These are phyloP conservation scores for Tetrapisispora arboricola DNA, from an alignment of 805 yeast genomes.

Conservation along the genomic window DNA sequence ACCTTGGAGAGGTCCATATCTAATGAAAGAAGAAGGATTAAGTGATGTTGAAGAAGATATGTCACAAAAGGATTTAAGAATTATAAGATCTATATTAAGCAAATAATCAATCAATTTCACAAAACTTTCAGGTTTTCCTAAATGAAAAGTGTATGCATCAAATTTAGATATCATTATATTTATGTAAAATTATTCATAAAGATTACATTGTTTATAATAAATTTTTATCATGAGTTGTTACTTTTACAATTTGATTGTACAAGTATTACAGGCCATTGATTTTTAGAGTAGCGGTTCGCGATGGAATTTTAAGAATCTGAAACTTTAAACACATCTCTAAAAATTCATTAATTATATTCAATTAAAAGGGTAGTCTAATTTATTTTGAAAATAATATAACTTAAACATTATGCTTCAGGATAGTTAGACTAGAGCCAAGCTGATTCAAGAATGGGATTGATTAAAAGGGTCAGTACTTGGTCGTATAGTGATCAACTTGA, in stretches of 20 bases:
- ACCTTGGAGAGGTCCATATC: conserved; percentile 23
- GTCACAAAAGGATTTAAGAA: conserved; percentile 1
- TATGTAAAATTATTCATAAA: no score
- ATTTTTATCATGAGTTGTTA: no score
- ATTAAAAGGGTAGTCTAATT: no score
- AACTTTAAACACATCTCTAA: background rate
- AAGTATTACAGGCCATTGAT: no score
- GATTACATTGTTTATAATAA: no score
- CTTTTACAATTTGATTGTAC: no score
- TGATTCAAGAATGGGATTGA: conserved; percentile 24
- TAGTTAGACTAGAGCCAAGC: no score
- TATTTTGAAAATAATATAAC: no score
- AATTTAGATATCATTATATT: no score
- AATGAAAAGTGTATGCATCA: no score
- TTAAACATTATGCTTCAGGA: no score
- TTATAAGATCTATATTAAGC: background rate
- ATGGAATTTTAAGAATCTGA: background rate
- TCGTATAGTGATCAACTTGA: conserved; percentile 24
- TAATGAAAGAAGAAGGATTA: conserved; percentile 25
- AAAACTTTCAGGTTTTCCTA: background rate
- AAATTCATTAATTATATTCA: background rate
- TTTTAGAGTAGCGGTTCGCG: no score
- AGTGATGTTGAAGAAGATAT: conserved; percentile 26
- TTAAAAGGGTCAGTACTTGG: conserved; percentile 26
- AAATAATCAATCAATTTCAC: background rate